phyloP scores from a whole-genome alignment of 2,329 filamentous ascomycete genomes.

The Penicillium sp. region DNA sequence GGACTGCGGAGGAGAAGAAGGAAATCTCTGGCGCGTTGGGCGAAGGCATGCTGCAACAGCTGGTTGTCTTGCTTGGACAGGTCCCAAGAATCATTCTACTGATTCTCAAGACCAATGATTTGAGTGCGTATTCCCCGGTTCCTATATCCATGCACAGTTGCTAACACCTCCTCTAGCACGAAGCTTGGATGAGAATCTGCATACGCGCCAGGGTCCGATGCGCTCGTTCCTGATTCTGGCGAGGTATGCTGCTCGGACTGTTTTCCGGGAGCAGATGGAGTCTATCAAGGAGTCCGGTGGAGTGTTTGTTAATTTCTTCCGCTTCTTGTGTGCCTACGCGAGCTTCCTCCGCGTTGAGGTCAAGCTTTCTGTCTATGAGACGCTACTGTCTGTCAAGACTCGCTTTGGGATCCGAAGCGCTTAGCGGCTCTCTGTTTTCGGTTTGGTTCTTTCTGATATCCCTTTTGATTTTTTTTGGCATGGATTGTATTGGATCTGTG shows the following conservation, averaged over 20 bases:
- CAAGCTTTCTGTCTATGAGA: constrained; percentile 61
- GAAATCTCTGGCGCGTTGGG: constrained; percentile 81
- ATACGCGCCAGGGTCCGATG: constrained; percentile 59
- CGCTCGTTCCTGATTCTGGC: constrained; percentile 66
- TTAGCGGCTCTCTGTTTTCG: not conserved
- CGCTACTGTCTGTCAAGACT: constrained; percentile 54
- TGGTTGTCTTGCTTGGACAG: constrained; percentile 83
- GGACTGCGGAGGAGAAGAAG: constrained; percentile 77
- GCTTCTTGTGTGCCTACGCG: constrained; percentile 54
- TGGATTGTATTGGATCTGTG: constrained; percentile 28
- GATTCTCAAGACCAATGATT: constrained; percentile 96
- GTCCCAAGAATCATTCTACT: constrained; percentile 91
- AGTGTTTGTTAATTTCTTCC: constrained; percentile 54
- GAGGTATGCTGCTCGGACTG: constrained; percentile 62
- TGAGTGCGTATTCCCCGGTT: constrained; percentile 57
- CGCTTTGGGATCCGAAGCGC: constrained; percentile 46
- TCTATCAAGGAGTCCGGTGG: constrained; percentile 49
- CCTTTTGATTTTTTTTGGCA: constrained; percentile 13
- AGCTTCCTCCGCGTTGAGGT: constrained; percentile 58
- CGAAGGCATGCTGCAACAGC: constrained; percentile 82
- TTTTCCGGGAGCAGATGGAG: constrained; percentile 63
- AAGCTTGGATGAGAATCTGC: constrained; percentile 80
- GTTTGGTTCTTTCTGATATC: constrained; percentile 16
- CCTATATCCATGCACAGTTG: not conserved
- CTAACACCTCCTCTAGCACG: constrained; percentile 55